Evolutionary conservation across 1,139 yeast species (phyloP).

Genomic region (Yamadazyma blattariae): DNA sequence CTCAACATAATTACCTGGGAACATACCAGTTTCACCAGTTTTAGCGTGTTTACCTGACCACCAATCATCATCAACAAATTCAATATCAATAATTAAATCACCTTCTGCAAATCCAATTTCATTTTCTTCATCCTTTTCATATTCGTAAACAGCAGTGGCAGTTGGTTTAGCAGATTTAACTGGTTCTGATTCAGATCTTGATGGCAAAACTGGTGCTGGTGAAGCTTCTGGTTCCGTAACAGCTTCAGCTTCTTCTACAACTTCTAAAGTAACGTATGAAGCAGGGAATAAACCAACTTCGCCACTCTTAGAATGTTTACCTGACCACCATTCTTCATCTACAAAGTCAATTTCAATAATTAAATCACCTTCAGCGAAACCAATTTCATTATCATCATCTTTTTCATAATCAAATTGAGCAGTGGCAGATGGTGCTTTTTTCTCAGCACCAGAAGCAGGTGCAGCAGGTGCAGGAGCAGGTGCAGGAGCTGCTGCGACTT

Average conservation of each 20-base stretch:
- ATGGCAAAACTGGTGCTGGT: background rate
- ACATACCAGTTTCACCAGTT: conserved; percentile 74
- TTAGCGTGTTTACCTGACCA: conserved; percentile 77
- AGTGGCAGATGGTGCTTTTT: conserved; percentile 39
- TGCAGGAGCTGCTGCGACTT: conserved; percentile 10
- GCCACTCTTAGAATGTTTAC: conserved; percentile 57
- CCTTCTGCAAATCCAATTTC: conserved; percentile 84
- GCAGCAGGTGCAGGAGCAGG: conserved; percentile 14
- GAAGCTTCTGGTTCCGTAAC: conserved; percentile 21
- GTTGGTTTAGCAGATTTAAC: conserved; percentile 32
- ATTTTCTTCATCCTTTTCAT: conserved; percentile 87
- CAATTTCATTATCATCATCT: conserved; percentile 75
- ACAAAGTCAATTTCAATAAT: conserved; percentile 65
- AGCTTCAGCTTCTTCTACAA: conserved; percentile 14
- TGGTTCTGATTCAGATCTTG: conserved; percentile 14
- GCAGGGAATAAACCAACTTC: conserved; percentile 73
- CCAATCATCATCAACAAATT: conserved; percentile 94
- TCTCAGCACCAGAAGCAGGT: conserved; percentile 13
- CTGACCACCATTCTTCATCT: conserved; percentile 85
- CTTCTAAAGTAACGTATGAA: conserved; percentile 52
- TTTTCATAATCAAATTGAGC: conserved; percentile 69
- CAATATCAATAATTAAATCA: conserved; percentile 76
- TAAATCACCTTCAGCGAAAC: conserved; percentile 61
- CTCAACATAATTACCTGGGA: conserved; percentile 86
- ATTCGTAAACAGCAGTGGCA: conserved; percentile 82